Evolutionary conservation across 306 rosid genomes (phyloP).

Genomic region (Vigna radiata): DNA sequence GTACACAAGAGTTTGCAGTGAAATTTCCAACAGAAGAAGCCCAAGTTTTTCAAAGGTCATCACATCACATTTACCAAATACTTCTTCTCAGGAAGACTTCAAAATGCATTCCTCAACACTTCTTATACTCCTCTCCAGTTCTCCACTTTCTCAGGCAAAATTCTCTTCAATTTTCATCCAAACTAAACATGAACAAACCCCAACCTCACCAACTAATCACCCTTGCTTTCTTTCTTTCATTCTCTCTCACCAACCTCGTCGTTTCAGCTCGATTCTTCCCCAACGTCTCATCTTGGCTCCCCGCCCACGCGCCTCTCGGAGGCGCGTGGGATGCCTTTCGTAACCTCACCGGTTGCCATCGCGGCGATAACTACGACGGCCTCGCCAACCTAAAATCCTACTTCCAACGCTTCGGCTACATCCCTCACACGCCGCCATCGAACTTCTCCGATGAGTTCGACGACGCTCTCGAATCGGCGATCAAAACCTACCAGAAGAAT

Average conservation of each 20-base stretch:
- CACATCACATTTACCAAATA: background rate
- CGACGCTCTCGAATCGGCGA: constrained; percentile 54
- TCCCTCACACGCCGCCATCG: constrained; percentile 47
- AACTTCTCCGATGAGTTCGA: constrained; percentile 68
- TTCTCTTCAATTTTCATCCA: background rate
- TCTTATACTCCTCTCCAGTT: background rate
- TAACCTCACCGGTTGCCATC: constrained; percentile 56
- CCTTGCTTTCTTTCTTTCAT: constrained; percentile 15
- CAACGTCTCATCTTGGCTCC: constrained; percentile 49
- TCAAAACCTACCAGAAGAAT: constrained; percentile 67
- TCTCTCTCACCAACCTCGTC: constrained; percentile 25
- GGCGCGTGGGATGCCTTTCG: constrained; percentile 63
- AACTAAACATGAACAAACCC: constrained; percentile 48
- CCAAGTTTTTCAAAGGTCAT: constrained; percentile 23
- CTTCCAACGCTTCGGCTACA: constrained; percentile 67
- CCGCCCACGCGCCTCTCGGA: background rate
- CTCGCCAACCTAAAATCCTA: constrained; percentile 61
- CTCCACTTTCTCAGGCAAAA: background rate
- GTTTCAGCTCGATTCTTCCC: constrained; percentile 64
- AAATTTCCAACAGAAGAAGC: constrained; percentile 16
- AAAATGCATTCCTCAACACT: background rate
- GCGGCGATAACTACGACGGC: constrained; percentile 53
- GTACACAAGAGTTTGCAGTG: background rate
- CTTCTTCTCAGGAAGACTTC: background rate
- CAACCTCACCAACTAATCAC: background rate